Percentiles rank a stretch among this genome's conserved stretches.
Conservation (phyloP, 495 filamentous ascomycete species). For the Platismatia glauca region DNA sequence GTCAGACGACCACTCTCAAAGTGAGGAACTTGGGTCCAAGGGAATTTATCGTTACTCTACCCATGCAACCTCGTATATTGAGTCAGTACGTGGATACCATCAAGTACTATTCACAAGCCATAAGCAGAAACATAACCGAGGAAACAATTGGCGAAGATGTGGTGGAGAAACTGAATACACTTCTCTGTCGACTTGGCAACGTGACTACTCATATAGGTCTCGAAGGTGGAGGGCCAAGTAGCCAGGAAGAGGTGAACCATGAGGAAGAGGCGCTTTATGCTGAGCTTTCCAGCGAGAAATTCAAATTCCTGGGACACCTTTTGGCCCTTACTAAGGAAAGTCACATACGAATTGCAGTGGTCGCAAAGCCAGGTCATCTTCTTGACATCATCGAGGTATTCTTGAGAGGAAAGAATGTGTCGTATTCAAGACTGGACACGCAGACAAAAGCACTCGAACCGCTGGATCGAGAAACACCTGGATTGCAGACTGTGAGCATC, state of each 20-base stretch:
- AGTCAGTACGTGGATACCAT: constrained; percentile 27
- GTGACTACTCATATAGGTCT: constrained; percentile 48
- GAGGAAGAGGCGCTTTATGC: constrained; percentile 45
- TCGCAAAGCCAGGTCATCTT: constrained; percentile 35
- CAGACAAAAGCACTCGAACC: constrained; percentile 31
- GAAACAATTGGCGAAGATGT: constrained; percentile 17
- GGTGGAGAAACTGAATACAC: constrained; percentile 30
- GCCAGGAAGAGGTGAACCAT: constrained; percentile 31
- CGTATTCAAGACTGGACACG: constrained; percentile 36
- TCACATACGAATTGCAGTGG: constrained; percentile 41
- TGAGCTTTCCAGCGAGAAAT: constrained; percentile 48
- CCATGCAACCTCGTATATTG: constrained; percentile 24
- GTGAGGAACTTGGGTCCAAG: constrained; percentile 13
- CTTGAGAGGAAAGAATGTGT: constrained; percentile 39
- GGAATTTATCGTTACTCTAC: constrained; percentile 26
- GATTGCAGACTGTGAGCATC: constrained; percentile 36
- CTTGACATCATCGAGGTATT: constrained; percentile 46
- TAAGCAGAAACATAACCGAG: constrained; percentile 20
- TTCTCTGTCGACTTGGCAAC: constrained; percentile 39
- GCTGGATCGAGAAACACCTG: constrained; percentile 31
- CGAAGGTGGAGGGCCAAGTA: constrained; percentile 34
- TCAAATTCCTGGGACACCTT: constrained; percentile 46
- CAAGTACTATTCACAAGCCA: constrained; percentile 18
- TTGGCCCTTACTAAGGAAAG: constrained; percentile 34
- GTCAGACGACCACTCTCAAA: constrained; percentile 12